Evolutionary conservation across 2,329 filamentous ascomycete genomes (phyloP), one percentile per base, ranked within the genome.

Genomic region (Aspergillus persii): DNA sequence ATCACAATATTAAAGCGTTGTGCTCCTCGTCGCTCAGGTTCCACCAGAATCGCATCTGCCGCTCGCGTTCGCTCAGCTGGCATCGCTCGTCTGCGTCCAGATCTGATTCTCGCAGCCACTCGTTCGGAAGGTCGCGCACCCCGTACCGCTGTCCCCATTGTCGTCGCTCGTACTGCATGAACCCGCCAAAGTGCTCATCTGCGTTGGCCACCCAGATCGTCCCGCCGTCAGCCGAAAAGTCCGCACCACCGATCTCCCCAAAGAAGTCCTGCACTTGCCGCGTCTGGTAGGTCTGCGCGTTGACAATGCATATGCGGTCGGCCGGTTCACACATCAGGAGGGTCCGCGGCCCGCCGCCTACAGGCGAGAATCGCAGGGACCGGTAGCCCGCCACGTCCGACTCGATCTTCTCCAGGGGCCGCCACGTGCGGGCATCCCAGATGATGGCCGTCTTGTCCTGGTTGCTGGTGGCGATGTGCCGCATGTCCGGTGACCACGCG

Each of bases 261-360:
- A 80, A 80, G 67, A 80, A 80, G 60, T 80, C 77, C 44, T 79
- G 74, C 4, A 76, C 74, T 59, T 80, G 78, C 7, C 76, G 72
- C 0, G 70, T 71, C 30, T 74, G 69, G 61, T 74, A 80, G 6
- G 75, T 73, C 61, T 77, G 76, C 4, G 77, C 77, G 55, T 79
- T 76, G 55, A 80, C 71, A n/a, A 80, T 68, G 5, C 72, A 68
- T n/a, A 80, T 74, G 8, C 77, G 74, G 56, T 80, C 78, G 1
- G 77, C 78, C 1, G 77, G 77, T 53, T 80, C 78, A 53, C 71
- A 73, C 65, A 78, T 71, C 15, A 80, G 68, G 4, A 80, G 65
- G 4, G 77, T 77, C 26, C 76, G 76, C 1, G 76, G 71, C 1
- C 77, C 77, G 8, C 77, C 76, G 29, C 77, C 77, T 3, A 79